Base-by-base conservation (phyloP, 371 early-diverging fungal species). In the Rhizopus stolonifer region DNA sequence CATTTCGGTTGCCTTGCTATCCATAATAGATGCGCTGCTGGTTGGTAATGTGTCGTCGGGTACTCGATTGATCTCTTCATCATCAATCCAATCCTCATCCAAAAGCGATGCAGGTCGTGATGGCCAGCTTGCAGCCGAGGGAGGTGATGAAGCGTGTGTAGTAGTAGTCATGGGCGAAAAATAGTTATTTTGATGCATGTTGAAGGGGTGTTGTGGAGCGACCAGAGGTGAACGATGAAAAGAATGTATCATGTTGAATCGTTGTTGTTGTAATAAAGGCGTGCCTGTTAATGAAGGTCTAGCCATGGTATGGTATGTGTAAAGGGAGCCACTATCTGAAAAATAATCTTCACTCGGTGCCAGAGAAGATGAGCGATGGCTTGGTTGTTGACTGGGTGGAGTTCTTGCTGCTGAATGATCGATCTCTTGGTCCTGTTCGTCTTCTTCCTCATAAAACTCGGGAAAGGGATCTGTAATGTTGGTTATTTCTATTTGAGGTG, bases 391-490 rank as follows among this genome's bases (percentile, higher is more conserved):
- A 19, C 45, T 47, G 33, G 44, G 29, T 23, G 49, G 31, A 24
- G 21, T 46, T 17, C 17, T 48, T 26, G 38, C 8, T 10, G 49
- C 3, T 17, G 47, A 22, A 5, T 50, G 18, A 6, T 32, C 33
- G 21, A 18, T 15, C 23, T 32, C 34, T 33, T 46, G 58, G 10
- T 59, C 64, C 25, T 65, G 66, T 18, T 54, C 64, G 0, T 69
- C 65, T 2, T 64, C 68, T 5, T 65, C 62, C n/a, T 82, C 65
- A 64, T 97, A 97, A 67, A 95, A 95, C 66, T 95, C 96, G 6
- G 91, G 85, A 32, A 88, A 83, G 0, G 96, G 95, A 51, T 93
- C 93, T 15, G 88, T 86, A 17, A 97, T 80, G 49, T 93, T 87
- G 7, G 74, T 74, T 15, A 95, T 87, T 44, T 88, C 87, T n/a